A percentile compares a stretch with the other conserved stretches of the same genome.
Conservation (phyloP, 2,329 filamentous ascomycete genomes). For the Claviceps humidiphila region DNA sequence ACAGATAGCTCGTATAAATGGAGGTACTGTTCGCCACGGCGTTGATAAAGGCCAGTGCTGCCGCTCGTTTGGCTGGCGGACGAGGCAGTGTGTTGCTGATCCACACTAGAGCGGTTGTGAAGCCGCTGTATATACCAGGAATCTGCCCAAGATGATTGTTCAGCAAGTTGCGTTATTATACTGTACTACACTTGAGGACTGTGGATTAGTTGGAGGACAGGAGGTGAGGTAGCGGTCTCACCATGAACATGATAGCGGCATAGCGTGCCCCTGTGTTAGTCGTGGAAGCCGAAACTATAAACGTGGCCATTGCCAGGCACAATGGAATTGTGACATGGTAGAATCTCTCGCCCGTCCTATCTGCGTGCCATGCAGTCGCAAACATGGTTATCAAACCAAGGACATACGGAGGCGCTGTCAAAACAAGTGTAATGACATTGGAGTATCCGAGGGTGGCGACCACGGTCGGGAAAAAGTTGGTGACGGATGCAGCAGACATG, state of each 20-base stretch:
- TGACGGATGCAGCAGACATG: slow-evolving; percentile 43
- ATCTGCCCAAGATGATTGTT: slow-evolving; percentile 18
- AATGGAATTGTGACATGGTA: slow-evolving; percentile 53
- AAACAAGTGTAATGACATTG: slow-evolving; percentile 44
- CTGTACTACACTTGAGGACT: neutral
- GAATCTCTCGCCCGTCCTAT: slow-evolving; percentile 57
- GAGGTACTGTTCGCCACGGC: slow-evolving; percentile 40
- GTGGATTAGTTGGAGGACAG: neutral
- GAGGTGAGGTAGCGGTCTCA: slow-evolving; percentile 3
- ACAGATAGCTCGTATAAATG: slow-evolving; percentile 61
- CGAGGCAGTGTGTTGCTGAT: slow-evolving; percentile 63
- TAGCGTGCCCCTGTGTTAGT: slow-evolving; percentile 49
- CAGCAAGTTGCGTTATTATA: neutral
- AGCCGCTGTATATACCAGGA: slow-evolving; percentile 49
- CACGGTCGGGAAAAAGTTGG: slow-evolving; percentile 59
- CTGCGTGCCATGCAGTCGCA: slow-evolving; percentile 56
- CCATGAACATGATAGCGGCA: slow-evolving; percentile 60
- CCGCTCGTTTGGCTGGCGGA: slow-evolving; percentile 57
- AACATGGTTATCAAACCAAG: slow-evolving; percentile 48
- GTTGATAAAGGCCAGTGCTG: slow-evolving; percentile 65
- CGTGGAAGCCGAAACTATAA: slow-evolving; percentile 55
- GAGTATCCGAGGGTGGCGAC: slow-evolving; percentile 54
- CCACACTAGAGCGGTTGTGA: slow-evolving; percentile 59
- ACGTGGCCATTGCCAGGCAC: slow-evolving; percentile 46
- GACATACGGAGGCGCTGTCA: slow-evolving; percentile 54